phyloP scores from a whole-genome alignment of 2,329 filamentous ascomycete species.

The Stagonosporopsis rhizophila region DNA sequence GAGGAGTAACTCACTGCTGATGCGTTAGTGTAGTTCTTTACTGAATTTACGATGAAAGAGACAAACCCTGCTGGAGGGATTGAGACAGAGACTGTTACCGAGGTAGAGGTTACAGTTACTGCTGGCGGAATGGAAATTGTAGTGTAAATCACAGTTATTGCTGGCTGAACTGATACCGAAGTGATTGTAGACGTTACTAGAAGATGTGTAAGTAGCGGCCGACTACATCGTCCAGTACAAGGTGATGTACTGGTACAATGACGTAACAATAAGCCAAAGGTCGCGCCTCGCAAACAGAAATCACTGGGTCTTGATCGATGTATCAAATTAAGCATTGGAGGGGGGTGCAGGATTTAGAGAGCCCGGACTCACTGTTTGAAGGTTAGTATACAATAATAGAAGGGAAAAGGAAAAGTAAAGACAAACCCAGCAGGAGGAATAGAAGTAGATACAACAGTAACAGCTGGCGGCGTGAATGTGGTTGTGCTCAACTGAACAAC shows the following conservation, averaged over 20 bases:
- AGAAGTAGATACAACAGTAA: not conserved
- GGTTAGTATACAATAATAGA: not conserved
- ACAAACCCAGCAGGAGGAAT: conserved; percentile 5
- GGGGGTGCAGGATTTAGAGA: not conserved
- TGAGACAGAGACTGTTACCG: not conserved
- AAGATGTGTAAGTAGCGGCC: not conserved
- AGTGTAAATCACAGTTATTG: not conserved
- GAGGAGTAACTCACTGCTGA: not conserved
- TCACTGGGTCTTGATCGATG: no score
- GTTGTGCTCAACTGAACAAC: not conserved
- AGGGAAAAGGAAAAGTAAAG: not conserved
- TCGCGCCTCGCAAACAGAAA: no score
- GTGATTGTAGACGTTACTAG: conserved; percentile 1
- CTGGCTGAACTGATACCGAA: not conserved
- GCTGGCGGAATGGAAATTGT: not conserved
- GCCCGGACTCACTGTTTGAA: not conserved
- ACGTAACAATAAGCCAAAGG: not conserved
- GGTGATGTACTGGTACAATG: not conserved
- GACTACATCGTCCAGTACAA: not conserved
- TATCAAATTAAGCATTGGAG: no score
- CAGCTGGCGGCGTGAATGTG: not conserved
- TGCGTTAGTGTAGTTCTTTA: not conserved
- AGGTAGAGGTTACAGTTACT: not conserved
- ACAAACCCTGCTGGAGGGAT: not conserved
- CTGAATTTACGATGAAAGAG: not conserved